Percentiles rank a stretch among this genome's conserved stretches.
Evolutionary conservation across 2,329 filamentous ascomycete species (phyloP).

Genomic region (Sarocladium oryzae): DNA sequence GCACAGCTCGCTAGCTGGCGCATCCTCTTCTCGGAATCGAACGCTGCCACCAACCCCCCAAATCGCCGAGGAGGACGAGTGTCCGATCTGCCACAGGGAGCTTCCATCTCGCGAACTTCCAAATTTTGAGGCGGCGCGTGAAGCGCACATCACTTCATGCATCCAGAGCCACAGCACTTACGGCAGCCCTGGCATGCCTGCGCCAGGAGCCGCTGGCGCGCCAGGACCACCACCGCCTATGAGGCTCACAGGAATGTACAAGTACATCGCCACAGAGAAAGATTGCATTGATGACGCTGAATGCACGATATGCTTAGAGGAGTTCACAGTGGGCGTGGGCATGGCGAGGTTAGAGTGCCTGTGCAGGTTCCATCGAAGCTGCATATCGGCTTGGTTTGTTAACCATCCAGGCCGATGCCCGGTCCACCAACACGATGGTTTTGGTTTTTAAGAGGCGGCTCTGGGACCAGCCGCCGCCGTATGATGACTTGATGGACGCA

Average conservation of each 20-base stretch:
- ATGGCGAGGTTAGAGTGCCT: constrained; percentile 64
- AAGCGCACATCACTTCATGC: constrained; percentile 52
- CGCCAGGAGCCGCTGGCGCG: constrained; percentile 17
- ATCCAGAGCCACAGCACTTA: constrained; percentile 50
- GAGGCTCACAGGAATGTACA: constrained; percentile 54
- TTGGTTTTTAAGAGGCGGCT: constrained; percentile 35
- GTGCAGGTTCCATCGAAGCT: constrained; percentile 56
- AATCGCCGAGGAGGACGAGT: constrained; percentile 68
- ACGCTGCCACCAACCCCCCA: constrained; percentile 39
- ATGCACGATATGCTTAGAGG: constrained; percentile 62
- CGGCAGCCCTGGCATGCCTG: constrained; percentile 23
- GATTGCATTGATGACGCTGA: constrained; percentile 62
- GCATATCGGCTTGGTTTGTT: constrained; percentile 57
- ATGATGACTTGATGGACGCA: constrained; percentile 1
- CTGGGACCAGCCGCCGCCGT: constrained; percentile 12
- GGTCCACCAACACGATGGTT: constrained; percentile 58
- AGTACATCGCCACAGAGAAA: constrained; percentile 59
- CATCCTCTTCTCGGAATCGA: constrained; percentile 29
- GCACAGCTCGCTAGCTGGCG: constrained; percentile 22
- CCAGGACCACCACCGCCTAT: constrained; percentile 24
- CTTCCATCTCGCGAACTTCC: constrained; percentile 52
- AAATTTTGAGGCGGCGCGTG: constrained; percentile 48
- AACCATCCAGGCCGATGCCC: constrained; percentile 57
- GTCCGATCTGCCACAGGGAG: constrained; percentile 68
- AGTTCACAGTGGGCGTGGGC: constrained; percentile 53